Evolutionary conservation across 1,284 basidiomycete species (phyloP).

Genomic region (Earliella scabrosa): DNA sequence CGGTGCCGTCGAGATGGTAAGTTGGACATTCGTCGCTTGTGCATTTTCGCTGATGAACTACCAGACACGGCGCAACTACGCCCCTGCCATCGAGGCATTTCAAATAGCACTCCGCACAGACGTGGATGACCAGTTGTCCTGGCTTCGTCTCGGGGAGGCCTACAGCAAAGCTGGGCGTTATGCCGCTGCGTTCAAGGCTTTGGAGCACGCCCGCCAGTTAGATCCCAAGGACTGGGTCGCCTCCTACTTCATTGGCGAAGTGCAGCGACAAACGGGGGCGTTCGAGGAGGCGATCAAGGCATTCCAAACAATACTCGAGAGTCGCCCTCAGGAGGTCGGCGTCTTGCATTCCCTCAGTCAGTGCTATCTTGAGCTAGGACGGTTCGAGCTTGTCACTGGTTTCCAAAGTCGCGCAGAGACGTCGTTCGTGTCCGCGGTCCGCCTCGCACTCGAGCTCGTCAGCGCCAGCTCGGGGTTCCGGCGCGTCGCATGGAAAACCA

Average conservation of each 20-base stretch:
- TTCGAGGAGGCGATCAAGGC: conserved; percentile 76
- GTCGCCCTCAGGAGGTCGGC: conserved; percentile 69
- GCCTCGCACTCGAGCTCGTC: conserved; percentile 60
- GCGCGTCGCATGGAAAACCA: conserved; percentile 84
- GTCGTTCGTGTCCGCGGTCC: conserved; percentile 69
- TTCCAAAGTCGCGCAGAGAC: conserved; percentile 77
- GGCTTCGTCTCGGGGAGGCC: conserved; percentile 92
- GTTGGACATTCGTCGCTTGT: too few species aligned
- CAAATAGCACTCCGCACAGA: conserved; percentile 89
- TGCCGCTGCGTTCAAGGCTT: conserved; percentile 89
- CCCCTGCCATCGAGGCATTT: conserved; percentile 83
- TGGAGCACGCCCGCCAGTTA: conserved; percentile 76
- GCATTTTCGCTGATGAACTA: too few species aligned
- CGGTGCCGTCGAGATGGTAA: conserved; percentile 90
- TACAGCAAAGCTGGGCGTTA: conserved; percentile 90
- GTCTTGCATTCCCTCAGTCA: conserved; percentile 79
- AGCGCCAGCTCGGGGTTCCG: conserved; percentile 65
- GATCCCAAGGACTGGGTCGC: conserved; percentile 83
- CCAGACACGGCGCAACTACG: conserved; percentile 80
- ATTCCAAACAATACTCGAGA: conserved; percentile 62
- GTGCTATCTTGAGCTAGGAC: conserved; percentile 76
- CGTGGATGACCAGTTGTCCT: conserved; percentile 77
- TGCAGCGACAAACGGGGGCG: conserved; percentile 81
- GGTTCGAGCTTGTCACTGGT: conserved; percentile 66
- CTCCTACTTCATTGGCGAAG: conserved; percentile 84